Evolutionary conservation across 139 green algal species (phyloP).

Genomic region (Chlamydomonas asymmetrica): DNA sequence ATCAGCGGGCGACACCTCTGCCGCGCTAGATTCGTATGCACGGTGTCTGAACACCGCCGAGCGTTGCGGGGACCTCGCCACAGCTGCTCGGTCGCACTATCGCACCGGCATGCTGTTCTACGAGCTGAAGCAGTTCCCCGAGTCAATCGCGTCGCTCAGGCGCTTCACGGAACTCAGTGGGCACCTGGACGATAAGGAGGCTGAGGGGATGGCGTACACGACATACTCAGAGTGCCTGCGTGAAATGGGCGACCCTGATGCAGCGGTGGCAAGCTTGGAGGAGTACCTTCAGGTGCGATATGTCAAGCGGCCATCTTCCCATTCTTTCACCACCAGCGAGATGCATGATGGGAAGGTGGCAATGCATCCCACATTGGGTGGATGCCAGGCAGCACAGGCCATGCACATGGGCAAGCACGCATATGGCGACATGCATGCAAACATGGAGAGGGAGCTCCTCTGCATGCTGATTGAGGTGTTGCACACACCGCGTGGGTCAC

Average conservation of each 20-base stretch:
- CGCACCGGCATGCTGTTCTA: constrained; percentile 47
- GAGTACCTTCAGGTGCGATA: constrained; percentile 48
- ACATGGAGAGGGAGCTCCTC: too few relatives aligned
- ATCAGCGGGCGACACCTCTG: constrained; percentile 17
- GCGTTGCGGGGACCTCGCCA: constrained; percentile 35
- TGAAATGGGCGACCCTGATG: constrained; percentile 34
- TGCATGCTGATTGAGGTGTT: too few relatives aligned
- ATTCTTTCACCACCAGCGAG: too few relatives aligned
- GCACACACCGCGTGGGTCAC: too few relatives aligned
- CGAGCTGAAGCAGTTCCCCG: constrained; percentile 36
- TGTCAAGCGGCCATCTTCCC: too few relatives aligned
- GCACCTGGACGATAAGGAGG: constrained; percentile 43
- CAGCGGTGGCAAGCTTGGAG: constrained; percentile 50
- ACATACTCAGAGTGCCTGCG: constrained; percentile 52
- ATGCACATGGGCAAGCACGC: too few relatives aligned
- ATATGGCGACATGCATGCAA: too few relatives aligned
- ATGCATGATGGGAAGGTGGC: too few relatives aligned
- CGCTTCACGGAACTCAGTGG: constrained; percentile 29
- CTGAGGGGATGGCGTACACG: constrained; percentile 56
- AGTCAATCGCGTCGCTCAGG: constrained; percentile 45
- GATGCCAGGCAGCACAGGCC: too few relatives aligned
- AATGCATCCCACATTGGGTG: too few relatives aligned
- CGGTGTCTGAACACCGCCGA: constrained; percentile 52
- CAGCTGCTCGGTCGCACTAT: constrained; percentile 46
- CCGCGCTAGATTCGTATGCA: constrained; percentile 36